Base-by-base conservation (phyloP, 2,329 filamentous ascomycete species). In the Cercospora sp. region DNA sequence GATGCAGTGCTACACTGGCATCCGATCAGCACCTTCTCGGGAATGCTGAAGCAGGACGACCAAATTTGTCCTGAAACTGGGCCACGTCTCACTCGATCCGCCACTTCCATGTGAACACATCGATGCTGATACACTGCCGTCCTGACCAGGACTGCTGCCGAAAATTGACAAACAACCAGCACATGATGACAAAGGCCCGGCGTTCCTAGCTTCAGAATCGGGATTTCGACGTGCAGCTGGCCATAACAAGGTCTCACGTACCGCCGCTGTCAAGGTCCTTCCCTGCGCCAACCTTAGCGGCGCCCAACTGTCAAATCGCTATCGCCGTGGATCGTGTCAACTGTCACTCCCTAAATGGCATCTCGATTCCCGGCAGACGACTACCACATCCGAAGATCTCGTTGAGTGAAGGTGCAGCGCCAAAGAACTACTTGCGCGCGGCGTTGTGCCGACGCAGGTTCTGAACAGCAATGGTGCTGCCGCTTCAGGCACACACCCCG, bases 231-330 rank as follows among this genome's bases (percentile, higher is more conserved):
- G 21, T 51, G 45, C 45, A 24, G 3, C 45, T 24, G 18, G 21
- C 45, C 45, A 13, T 13, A 26, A 4, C 57, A 37, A 60, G 57
- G 57, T 34, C 57, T 24, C 30, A 40, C 34, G 32, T 40, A 13
- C 57, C 30, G 57, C 5, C 16, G 30, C 18, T 5, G n/a, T 24
- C 57, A 24, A 60, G 57, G 57, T 60, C 32, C 34, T 60, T 37
- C 57, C 57, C 30, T 60, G 57, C 57, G 18, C 21, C 32, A 61
- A 45, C 34, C 57, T 59, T 12, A 21, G 57, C 34, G 34, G 58
- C 58, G 58, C 34, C 34, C 32, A 24, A 61, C 58, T 61, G 24
- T 61, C 34, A 16, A 24, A 40, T 43, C 37, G 37, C n/a, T 45
- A 24, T 40, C 32, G 34, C 30, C 32, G 58, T 37, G 16, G 18